Percentiles rank a stretch among this genome's conserved stretches.
Conservation (phyloP, 1,139 yeast genomes). For the Kodamaea ohmeri region DNA sequence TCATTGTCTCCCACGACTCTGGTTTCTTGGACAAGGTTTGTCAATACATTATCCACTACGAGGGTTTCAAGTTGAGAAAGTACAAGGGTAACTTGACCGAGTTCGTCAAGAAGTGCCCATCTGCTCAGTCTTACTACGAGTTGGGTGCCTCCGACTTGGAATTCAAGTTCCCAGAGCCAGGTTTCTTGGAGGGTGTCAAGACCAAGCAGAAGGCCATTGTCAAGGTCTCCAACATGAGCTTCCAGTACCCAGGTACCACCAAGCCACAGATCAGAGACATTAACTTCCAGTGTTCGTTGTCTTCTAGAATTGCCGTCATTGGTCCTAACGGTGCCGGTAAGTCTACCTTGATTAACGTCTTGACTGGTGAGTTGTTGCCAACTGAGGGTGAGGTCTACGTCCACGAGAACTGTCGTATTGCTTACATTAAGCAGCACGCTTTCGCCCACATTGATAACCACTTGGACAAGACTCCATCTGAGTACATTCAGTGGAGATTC, state of each 20-base stretch:
- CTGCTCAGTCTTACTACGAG: conserved; percentile 98
- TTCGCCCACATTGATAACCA: conserved; percentile 98
- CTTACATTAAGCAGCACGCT: conserved; percentile 99
- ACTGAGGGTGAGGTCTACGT: conserved; percentile 98
- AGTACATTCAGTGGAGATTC: conserved; percentile 99
- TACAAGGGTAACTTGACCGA: conserved; percentile 99
- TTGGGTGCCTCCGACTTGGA: conserved; percentile 96
- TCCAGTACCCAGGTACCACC: conserved; percentile 98
- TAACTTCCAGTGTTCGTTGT: conserved; percentile 97
- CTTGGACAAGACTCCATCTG: conserved; percentile 98
- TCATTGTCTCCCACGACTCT: conserved; percentile 98
- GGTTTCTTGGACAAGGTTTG: conserved; percentile 98
- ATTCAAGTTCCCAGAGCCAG: conserved; percentile 98
- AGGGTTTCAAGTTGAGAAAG: conserved; percentile 98
- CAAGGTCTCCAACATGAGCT: conserved; percentile 92
- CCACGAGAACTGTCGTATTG: conserved; percentile 99
- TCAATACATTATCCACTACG: conserved; percentile 99
- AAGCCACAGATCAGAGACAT: conserved; percentile 91
- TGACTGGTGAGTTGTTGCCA: conserved; percentile 99
- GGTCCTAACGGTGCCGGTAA: conserved; percentile 99
- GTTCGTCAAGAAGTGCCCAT: conserved; percentile 97
- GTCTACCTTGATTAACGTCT: conserved; percentile 95
- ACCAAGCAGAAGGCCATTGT: conserved; percentile 99
- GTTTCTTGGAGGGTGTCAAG: conserved; percentile 99
- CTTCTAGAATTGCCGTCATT: conserved; percentile 99